These are phyloP conservation scores for Venturia effusa DNA, from an alignment of 2,329 filamentous ascomycete species.

Conservation along the genomic window DNA sequence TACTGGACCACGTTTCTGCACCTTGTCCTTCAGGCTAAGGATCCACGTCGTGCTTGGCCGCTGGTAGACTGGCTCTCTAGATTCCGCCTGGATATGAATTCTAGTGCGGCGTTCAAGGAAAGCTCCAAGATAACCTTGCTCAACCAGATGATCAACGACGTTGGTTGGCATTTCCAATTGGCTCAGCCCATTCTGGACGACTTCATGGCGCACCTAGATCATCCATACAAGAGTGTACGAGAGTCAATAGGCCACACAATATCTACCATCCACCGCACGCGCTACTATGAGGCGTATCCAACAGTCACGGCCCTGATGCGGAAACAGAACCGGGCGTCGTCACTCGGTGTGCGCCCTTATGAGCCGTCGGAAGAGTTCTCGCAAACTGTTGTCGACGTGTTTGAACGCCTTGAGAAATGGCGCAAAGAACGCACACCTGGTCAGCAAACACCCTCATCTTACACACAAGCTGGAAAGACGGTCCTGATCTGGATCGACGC, in stretches of 20 bases:
- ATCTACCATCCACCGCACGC: conserved; percentile 76
- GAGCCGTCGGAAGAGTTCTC: conserved; percentile 64
- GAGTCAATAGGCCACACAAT: conserved; percentile 89
- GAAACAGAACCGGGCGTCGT: conserved; percentile 66
- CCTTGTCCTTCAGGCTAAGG: conserved; percentile 75
- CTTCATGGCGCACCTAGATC: conserved; percentile 84
- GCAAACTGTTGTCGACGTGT: conserved; percentile 61
- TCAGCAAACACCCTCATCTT: conserved; percentile 85
- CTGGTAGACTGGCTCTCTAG: conserved; percentile 71
- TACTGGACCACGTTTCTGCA: conserved; percentile 96
- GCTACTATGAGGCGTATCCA: conserved; percentile 88
- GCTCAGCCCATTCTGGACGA: conserved; percentile 81
- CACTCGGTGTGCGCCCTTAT: conserved; percentile 78
- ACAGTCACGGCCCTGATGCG: conserved; percentile 66
- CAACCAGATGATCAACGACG: conserved; percentile 76
- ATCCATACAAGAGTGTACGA: conserved; percentile 94
- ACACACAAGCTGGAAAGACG: conserved; percentile 93
- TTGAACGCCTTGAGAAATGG: conserved; percentile 75
- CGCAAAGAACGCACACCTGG: conserved; percentile 72
- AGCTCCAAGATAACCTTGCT: conserved; percentile 90
- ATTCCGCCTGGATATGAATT: conserved; percentile 86
- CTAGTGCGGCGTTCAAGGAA: conserved; percentile 97
- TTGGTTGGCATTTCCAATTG: conserved; percentile 91
- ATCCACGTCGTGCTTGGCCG: conserved; percentile 78
- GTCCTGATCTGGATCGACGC: conserved; percentile 91